Percentiles rank a stretch among this genome's conserved stretches.
Conservation (phyloP, 2,329 filamentous ascomycete species). For the Epicoccum nigrum region DNA sequence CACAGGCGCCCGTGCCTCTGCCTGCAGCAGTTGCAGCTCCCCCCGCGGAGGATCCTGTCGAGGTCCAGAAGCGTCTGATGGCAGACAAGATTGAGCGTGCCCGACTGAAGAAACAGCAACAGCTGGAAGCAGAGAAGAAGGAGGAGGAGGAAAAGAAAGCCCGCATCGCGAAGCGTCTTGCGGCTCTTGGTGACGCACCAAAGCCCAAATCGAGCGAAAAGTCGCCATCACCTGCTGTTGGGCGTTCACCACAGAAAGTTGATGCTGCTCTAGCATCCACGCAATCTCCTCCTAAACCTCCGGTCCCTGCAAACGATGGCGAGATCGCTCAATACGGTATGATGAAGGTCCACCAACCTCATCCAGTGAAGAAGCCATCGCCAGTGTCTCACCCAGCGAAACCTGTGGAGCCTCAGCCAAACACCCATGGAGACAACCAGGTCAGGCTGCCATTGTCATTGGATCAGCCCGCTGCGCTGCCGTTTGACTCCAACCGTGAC, state of each 20-base stretch:
- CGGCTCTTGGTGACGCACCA: constrained; percentile 67
- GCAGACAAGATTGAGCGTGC: constrained; percentile 71
- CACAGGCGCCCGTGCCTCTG: constrained; percentile 39
- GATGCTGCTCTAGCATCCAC: constrained; percentile 44
- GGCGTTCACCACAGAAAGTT: constrained; percentile 53
- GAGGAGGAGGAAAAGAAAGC: constrained; percentile 75
- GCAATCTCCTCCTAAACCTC: constrained; percentile 62
- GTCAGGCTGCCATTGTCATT: constrained; percentile 25
- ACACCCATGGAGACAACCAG: constrained; percentile 26
- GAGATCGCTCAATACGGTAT: constrained; percentile 66
- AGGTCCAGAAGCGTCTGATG: constrained; percentile 74
- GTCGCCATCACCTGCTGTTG: constrained; percentile 42
- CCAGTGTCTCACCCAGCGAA: constrained; percentile 21
- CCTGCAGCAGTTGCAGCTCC: constrained; percentile 39
- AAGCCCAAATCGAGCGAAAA: constrained; percentile 47
- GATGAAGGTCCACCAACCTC: constrained; percentile 66
- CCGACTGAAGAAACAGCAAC: constrained; percentile 67
- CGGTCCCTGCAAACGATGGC: constrained; percentile 62
- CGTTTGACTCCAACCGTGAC: constrained; percentile 32
- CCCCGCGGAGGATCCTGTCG: constrained; percentile 64
- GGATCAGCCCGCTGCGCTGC: constrained; percentile 22
- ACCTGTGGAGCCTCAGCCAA: constrained; percentile 29
- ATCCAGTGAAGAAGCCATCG: constrained; percentile 52
- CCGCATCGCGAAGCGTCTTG: constrained; percentile 74
- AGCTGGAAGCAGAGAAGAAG: constrained; percentile 64